Percentiles rank a stretch among this genome's conserved stretches.
Evolutionary conservation across 106 monocot genomes (phyloP).

Genomic region (Iris macrosiphon): DNA sequence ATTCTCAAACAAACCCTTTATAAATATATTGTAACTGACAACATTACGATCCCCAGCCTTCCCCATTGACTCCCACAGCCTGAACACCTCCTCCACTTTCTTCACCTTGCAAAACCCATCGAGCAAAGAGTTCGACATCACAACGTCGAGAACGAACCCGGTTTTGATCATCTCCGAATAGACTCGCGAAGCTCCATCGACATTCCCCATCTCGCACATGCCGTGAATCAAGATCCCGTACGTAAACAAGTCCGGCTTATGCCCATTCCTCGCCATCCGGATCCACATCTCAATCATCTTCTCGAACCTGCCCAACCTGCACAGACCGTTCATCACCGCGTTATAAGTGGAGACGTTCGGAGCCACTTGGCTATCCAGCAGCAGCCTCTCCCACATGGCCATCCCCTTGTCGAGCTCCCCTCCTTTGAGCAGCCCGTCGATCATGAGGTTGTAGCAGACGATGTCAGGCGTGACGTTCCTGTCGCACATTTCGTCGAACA

Average conservation of each 20-base stretch:
- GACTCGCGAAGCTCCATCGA: slow-evolving; percentile 45
- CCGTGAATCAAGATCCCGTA: slow-evolving; percentile 72
- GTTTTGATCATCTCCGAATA: slow-evolving; percentile 53
- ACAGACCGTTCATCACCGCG: slow-evolving; percentile 66
- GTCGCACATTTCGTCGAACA: slow-evolving; percentile 88
- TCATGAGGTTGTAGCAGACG: slow-evolving; percentile 77
- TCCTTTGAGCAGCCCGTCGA: slow-evolving; percentile 70
- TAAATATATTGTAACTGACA: slow-evolving; percentile 70
- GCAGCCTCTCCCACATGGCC: slow-evolving; percentile 54
- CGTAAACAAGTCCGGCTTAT: slow-evolving; percentile 50
- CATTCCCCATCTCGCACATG: slow-evolving; percentile 48
- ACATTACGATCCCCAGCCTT: slow-evolving; percentile 16
- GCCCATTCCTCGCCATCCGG: slow-evolving; percentile 31
- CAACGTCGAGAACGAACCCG: slow-evolving; percentile 47
- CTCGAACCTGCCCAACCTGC: slow-evolving; percentile 54
- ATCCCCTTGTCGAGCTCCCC: slow-evolving; percentile 44
- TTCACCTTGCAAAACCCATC: slow-evolving; percentile 50
- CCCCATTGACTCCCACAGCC: slow-evolving; percentile 49
- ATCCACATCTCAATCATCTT: slow-evolving; percentile 25
- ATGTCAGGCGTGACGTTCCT: slow-evolving; percentile 38
- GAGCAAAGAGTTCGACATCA: slow-evolving; percentile 64
- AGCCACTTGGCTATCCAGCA: slow-evolving; percentile 28
- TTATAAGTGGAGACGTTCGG: slow-evolving; percentile 77
- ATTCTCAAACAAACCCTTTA: slow-evolving; percentile 68
- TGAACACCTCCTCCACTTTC: slow-evolving; percentile 43